Percentiles rank a stretch among this genome's conserved stretches.
Evolutionary conservation across 805 yeast species (phyloP).

Genomic region (Yarrowia osloensis): DNA sequence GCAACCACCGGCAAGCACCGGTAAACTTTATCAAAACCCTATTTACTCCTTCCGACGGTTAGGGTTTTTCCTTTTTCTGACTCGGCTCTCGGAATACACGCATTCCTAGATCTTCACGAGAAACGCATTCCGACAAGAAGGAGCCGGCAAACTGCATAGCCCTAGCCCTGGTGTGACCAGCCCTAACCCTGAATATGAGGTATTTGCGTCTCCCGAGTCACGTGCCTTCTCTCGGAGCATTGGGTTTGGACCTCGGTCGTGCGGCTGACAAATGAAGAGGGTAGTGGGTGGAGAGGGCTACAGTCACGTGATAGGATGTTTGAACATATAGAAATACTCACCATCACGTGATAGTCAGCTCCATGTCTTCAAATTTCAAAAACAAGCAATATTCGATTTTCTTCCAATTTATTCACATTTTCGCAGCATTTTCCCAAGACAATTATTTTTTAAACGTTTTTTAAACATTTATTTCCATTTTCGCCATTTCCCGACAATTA

Average conservation of each 20-base stretch:
- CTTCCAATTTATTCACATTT: no score
- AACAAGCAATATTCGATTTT: no score
- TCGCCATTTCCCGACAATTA: neutral
- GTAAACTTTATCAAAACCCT: neutral
- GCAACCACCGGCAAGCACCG: neutral
- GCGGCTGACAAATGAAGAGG: neutral
- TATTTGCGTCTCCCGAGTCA: neutral
- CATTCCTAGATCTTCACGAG: conserved; percentile 6
- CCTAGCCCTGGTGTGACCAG: no score
- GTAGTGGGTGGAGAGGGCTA: neutral
- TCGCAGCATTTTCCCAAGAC: neutral
- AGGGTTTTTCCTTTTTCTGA: neutral
- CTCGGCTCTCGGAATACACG: neutral
- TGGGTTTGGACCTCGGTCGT: neutral
- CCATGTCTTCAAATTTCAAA: no score
- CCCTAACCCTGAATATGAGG: no score
- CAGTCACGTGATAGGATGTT: neutral
- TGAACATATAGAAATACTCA: no score
- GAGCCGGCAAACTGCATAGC: no score
- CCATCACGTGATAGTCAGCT: neutral
- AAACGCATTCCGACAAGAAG: no score
- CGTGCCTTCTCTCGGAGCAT: neutral
- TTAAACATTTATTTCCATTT: no score
- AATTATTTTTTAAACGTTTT: no score
- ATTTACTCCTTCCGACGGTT: neutral